phyloP scores from a whole-genome alignment of 2,329 filamentous ascomycete species.

The Alternaria gaisen region DNA sequence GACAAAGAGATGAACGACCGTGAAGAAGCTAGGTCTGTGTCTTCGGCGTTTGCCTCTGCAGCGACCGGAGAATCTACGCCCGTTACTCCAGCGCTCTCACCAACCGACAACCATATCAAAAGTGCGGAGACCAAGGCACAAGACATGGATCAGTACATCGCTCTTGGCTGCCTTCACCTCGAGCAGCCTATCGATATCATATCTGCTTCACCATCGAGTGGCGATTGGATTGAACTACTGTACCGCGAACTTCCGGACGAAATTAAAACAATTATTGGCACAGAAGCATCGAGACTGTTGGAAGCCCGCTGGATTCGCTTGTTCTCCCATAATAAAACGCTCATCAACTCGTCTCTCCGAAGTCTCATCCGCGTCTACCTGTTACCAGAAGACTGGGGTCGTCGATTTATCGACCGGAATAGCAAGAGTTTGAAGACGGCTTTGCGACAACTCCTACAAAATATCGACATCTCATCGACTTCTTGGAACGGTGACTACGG shows the following conservation, averaged over 20 bases:
- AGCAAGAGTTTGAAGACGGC: slow-evolving; percentile 56
- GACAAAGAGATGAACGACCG: not conserved
- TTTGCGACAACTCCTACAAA: slow-evolving; percentile 60
- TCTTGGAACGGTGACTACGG: slow-evolving; percentile 64
- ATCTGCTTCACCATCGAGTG: not conserved
- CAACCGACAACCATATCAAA: slow-evolving; percentile 1
- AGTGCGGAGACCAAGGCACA: slow-evolving; percentile 13
- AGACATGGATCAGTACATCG: slow-evolving; percentile 43
- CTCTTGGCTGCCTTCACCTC: slow-evolving; percentile 46
- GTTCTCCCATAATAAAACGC: slow-evolving; percentile 24
- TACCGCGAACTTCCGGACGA: slow-evolving; percentile 30
- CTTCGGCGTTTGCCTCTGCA: not conserved
- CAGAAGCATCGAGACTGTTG: slow-evolving; percentile 37
- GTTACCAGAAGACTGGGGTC: slow-evolving; percentile 71
- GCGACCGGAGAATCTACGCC: slow-evolving; percentile 20
- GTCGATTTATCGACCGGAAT: slow-evolving; percentile 61
- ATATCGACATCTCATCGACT: slow-evolving; percentile 64
- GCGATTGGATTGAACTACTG: slow-evolving; percentile 39
- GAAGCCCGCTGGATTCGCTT: slow-evolving; percentile 49
- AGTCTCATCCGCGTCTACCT: slow-evolving; percentile 65
- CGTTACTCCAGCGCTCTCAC: slow-evolving; percentile 18
- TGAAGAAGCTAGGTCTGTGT: not conserved
- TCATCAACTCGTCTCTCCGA: not conserved
- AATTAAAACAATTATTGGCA: slow-evolving; percentile 33
- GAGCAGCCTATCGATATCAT: slow-evolving; percentile 9